Evolutionary conservation across 2,329 filamentous ascomycete species (phyloP).

Genomic region (Tolypocladium pustulatum): DNA sequence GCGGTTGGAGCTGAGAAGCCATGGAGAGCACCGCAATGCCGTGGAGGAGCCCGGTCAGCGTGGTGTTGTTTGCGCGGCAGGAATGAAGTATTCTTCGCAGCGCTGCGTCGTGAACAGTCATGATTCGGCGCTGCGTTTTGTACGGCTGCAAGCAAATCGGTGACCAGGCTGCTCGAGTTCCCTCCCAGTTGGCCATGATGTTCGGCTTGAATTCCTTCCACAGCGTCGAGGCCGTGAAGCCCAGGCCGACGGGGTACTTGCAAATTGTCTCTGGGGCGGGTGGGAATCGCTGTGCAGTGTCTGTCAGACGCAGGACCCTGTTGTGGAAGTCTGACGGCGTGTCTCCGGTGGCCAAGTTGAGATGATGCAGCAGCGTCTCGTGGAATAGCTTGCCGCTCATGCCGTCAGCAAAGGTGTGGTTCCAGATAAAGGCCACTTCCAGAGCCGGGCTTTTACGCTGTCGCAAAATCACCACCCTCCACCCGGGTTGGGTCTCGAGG

Average conservation of each 20-base stretch:
- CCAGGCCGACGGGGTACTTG: background rate
- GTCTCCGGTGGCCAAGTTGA: slow-evolving; percentile 9
- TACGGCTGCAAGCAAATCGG: background rate
- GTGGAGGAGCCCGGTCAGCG: slow-evolving; percentile 17
- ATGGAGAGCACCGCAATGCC: slow-evolving; percentile 12
- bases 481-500: slow-evolving; percentile 13
- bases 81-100: slow-evolving; percentile 8
- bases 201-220: background rate
- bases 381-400: slow-evolving; percentile 21
- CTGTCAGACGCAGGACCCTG: background rate
- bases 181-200: background rate
- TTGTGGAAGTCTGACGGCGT: background rate
- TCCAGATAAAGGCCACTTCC: slow-evolving; percentile 16
- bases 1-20: slow-evolving; percentile 4
- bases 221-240: background rate
- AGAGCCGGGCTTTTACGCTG: slow-evolving; percentile 2
- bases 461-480: slow-evolving; percentile 9
- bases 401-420: slow-evolving; percentile 17
- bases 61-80: slow-evolving; percentile 17
- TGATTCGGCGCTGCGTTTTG: background rate
- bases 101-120: background rate
- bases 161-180: background rate
- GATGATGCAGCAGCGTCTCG: slow-evolving; percentile 13
- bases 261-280: background rate
- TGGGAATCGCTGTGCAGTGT: background rate